A percentile compares a stretch with the other conserved stretches of the same genome.
Evolutionary conservation across 2,329 filamentous ascomycete species (phyloP).

Genomic region (Trichoderma koningiopsis): DNA sequence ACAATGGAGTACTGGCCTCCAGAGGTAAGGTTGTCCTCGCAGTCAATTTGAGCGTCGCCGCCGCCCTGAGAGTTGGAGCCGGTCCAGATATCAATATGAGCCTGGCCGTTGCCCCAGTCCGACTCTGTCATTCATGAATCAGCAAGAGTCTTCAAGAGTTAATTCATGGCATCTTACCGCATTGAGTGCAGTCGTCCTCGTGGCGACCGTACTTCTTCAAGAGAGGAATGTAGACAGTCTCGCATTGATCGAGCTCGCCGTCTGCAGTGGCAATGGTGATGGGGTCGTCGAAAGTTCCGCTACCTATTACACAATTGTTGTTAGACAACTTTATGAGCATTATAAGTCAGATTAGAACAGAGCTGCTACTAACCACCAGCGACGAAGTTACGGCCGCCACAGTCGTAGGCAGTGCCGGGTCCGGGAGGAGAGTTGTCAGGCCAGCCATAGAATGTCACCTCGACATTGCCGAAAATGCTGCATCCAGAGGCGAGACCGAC

Average conservation of each 20-base stretch:
- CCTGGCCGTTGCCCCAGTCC: conserved; percentile 26
- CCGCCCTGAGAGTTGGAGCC: conserved; percentile 25
- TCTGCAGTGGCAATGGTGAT: conserved; percentile 28
- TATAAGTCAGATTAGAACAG: neutral
- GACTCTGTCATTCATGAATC: neutral
- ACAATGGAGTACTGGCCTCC: conserved; percentile 28
- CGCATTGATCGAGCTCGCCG: conserved; percentile 27
- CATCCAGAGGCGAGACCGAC: conserved; percentile 21
- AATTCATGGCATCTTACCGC: conserved; percentile 19
- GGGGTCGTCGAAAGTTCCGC: conserved; percentile 27
- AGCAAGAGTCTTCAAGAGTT: neutral
- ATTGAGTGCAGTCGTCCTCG: conserved; percentile 28
- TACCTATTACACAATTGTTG: conserved; percentile 11
- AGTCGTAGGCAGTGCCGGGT: conserved; percentile 26
- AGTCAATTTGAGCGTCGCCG: conserved; percentile 28
- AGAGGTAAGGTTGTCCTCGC: conserved; percentile 28
- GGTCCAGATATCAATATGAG: conserved; percentile 30
- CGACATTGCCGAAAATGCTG: conserved; percentile 22
- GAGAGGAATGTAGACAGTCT: conserved; percentile 28
- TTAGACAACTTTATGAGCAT: neutral
- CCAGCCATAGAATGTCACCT: conserved; percentile 29
- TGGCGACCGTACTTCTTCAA: conserved; percentile 29
- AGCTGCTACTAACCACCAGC: conserved; percentile 24
- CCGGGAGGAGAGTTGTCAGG: conserved; percentile 29
- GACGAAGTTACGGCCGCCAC: conserved; percentile 25